Evolutionary conservation across 768 basidiomycete genomes (phyloP).

Genomic region (Macrocybe gigantea): DNA sequence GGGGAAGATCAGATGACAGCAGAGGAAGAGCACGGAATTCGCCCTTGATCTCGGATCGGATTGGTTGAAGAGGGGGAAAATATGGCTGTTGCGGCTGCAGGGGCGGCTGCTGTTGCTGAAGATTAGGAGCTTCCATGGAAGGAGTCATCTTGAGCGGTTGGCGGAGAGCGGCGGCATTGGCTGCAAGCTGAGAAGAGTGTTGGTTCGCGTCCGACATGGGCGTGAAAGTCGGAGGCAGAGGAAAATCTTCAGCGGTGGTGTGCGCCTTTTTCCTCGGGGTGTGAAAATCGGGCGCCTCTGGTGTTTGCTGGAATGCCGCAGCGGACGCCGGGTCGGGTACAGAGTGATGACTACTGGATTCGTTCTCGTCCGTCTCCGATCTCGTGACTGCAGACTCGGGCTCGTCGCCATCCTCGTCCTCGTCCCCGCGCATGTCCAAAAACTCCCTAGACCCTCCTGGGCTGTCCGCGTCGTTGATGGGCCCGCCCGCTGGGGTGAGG

Average conservation of each 20-base stretch:
- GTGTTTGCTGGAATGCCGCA: no score
- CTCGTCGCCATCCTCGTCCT: constrained; percentile 30
- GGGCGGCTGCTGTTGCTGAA: background rate
- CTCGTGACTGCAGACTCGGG: constrained; percentile 7
- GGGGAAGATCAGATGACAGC: constrained; percentile 64
- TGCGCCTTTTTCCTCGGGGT: constrained; percentile 13
- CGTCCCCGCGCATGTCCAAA: constrained; percentile 55
- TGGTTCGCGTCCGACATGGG: no score
- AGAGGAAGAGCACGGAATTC: constrained; percentile 69
- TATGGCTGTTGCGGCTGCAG: constrained; percentile 12
- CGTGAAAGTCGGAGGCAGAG: constrained; percentile 27
- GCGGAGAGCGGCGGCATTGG: no score
- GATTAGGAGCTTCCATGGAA: constrained; percentile 16
- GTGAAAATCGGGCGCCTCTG: constrained; percentile 5
- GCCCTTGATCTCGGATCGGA: constrained; percentile 24
- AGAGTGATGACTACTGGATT: background rate
- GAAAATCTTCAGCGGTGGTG: constrained; percentile 46
- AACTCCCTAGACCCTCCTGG: constrained; percentile 41
- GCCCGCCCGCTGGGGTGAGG: constrained; percentile 1
- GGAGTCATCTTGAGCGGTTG: constrained; percentile 5
- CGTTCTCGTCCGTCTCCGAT: constrained; percentile 25
- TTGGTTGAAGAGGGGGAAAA: constrained; percentile 16
- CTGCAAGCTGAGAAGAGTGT: no score
- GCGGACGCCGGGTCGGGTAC: no score
- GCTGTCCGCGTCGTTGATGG: constrained; percentile 6